Evolutionary conservation across 1,284 basidiomycete species (phyloP), one percentile per base, ranked within the genome.

Genomic region (Coniferiporia sulphurascens): DNA sequence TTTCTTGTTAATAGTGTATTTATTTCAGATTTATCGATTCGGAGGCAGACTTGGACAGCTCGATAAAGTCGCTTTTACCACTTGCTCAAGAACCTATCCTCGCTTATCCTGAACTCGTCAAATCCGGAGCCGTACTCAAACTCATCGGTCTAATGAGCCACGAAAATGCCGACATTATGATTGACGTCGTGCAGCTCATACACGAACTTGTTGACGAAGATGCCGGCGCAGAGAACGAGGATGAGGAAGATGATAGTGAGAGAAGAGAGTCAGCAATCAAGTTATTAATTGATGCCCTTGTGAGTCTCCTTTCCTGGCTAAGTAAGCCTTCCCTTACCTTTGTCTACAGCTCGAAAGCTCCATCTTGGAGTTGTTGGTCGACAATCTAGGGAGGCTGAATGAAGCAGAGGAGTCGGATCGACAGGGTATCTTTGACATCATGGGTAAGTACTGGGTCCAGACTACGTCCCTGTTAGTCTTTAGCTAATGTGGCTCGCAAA

Each of bases 131-230:
- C 15, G 75, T 93, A 2, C 72, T 80, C 19, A 76, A 85, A 21
- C 78, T 99, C 32, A 82, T 91, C 61, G 93, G 89, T 41, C 80
- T 99, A 51, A 83, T 99, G 55, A 89, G 85, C 60, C 93, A 97
- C 69, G 95, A 96, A 72, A 97, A 97, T 69, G 83, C 88, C 48
- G 95, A 98, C 72, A 96, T 98, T 63, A 90, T 91, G 17, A 89
- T 97, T 58, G 93, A 96, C 65, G 89, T 93, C 19, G 85, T 97
- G 19, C 91, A 95, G 69, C 82, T 95, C 27, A 78, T 99, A 3
- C 91, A 95, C 67, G 97, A 99, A 72, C 78, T 98, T 61, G 96
- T 95, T 0, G 96, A 99, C 67, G 96, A 98, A 70, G 96, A 99
- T 68, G 92, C 93, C 1, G 88, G 91, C 1, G 87, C 89, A 44